Percentiles rank a stretch among this genome's conserved stretches.
Evolutionary conservation across 192 early-diverging fungal species (phyloP).

Genomic region (Diversispora epigaea): DNA sequence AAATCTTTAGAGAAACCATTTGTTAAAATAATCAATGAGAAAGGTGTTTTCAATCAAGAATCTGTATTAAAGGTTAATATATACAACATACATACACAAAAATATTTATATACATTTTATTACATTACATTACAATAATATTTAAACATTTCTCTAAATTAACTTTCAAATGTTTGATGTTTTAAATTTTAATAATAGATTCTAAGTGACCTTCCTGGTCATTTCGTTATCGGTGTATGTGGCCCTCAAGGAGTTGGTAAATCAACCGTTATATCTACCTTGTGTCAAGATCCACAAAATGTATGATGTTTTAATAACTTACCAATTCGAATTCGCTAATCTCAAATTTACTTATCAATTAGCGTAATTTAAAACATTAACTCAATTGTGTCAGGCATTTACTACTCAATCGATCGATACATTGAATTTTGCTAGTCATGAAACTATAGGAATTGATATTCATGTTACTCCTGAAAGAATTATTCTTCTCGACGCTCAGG

Average conservation of each 20-base stretch:
- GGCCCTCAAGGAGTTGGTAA: slow-evolving; percentile 65
- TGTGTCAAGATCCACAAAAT: slow-evolving; percentile 39
- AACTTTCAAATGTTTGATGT: background rate
- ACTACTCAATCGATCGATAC: slow-evolving; percentile 36
- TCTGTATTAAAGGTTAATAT: slow-evolving; percentile 11
- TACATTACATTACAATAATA: too few relatives aligned
- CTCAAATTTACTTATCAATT: background rate
- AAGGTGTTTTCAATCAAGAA: slow-evolving; percentile 27
- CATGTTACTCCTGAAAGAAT: slow-evolving; percentile 59
- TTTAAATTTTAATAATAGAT: slow-evolving; percentile 12
- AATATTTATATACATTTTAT: background rate
- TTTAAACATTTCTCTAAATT: background rate
- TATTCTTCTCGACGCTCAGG: slow-evolving; percentile 54
- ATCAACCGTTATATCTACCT: slow-evolving; percentile 55
- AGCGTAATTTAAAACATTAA: background rate
- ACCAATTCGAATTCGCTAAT: background rate
- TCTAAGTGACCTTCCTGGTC: slow-evolving; percentile 57
- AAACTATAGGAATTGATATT: slow-evolving; percentile 58
- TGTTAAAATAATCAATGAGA: slow-evolving; percentile 31
- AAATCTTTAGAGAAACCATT: slow-evolving; percentile 23
- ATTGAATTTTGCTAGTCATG: slow-evolving; percentile 37
- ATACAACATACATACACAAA: background rate
- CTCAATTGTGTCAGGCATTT: slow-evolving; percentile 24
- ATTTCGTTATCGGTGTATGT: slow-evolving; percentile 64
- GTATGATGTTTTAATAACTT: slow-evolving; percentile 10